Base-by-base conservation (phyloP, 192 early-diverging fungal genomes). In the Coemansia brasiliensis region DNA sequence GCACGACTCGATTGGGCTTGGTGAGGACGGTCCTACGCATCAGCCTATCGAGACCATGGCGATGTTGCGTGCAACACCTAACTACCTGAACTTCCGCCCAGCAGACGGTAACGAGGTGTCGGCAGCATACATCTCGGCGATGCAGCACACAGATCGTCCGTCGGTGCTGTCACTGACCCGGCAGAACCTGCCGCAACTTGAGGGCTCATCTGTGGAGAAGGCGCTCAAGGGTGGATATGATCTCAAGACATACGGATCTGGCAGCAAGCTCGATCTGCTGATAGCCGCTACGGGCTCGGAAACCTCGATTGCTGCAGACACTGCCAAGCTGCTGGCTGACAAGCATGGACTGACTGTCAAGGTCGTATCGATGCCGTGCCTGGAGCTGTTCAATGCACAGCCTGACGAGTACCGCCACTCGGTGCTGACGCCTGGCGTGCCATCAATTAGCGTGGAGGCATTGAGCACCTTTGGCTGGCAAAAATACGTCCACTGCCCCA, bases 11-110 rank as follows among this genome's bases (percentile, higher is more conserved):
- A 94, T 99, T 57, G 96, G 94, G 63, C 86, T 94, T 27, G 96
- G 96, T 62, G 96, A 99, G 73, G 96, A 99, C 81, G 96, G 96
- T 5, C 96, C 95, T 26, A 99, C 96, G 48, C 96, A 99, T 81
- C 96, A 99, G 77, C 95, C 96, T 12, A 90, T 97, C 39, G 96
- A 99, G 75, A 96, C 95, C 10, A 66, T 96, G 55, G 89, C 94
- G 40, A 80, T 85, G 69, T 73, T 92, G 43, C 90, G 96, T 49
- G 94, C 94, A 6, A 86, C 90, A 37, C 96, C 96, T 60, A 93
- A 96, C 82, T 82, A 89, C 58, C 65, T 91, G 42, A 85, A 86
- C 57, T 81, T 95, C 72, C 88, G 95, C 61, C 95, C 95, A 25
- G 95, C 95, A 50, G 95, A 97, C 61, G 94, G 94, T 53, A 95